A percentile compares a stretch with the other conserved stretches of the same genome.
These are phyloP conservation scores for Tricholoma flavovirens DNA, from an alignment of 768 basidiomycete species.

Conservation along the genomic window DNA sequence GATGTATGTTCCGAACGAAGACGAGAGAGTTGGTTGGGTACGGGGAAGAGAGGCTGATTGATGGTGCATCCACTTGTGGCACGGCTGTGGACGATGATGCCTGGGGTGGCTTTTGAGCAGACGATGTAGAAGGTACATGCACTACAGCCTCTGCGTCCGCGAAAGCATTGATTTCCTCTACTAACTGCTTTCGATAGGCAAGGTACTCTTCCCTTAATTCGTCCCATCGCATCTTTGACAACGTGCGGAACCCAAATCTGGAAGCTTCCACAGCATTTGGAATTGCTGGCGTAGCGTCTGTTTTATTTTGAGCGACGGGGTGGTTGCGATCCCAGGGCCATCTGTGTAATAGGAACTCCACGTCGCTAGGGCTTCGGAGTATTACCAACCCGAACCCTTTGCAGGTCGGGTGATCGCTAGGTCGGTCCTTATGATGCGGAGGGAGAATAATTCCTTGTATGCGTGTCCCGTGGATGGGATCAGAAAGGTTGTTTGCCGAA, in stretches of 20 bases:
- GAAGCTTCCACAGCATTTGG: slow-evolving; percentile 32
- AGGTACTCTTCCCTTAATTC: slow-evolving; percentile 63
- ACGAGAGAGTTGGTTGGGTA: slow-evolving; percentile 66
- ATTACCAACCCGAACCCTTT: slow-evolving; percentile 77
- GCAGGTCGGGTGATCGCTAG: slow-evolving; percentile 48
- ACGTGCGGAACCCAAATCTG: slow-evolving; percentile 54
- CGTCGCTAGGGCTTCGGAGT: slow-evolving; percentile 35
- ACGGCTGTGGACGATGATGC: slow-evolving; percentile 3
- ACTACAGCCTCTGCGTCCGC: slow-evolving; percentile 19
- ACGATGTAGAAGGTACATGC: background rate
- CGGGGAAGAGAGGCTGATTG: slow-evolving; percentile 26
- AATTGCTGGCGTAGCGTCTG: background rate
- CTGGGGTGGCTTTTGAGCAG: background rate
- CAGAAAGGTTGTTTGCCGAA: slow-evolving; percentile 7
- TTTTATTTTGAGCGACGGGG: background rate
- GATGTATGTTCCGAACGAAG: slow-evolving; percentile 64
- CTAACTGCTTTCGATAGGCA: slow-evolving; percentile 49
- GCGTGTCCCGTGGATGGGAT: slow-evolving; percentile 9
- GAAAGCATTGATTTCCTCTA: slow-evolving; percentile 38
- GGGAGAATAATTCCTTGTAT: slow-evolving; percentile 56
- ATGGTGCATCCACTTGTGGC: background rate
- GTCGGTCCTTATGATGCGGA: slow-evolving; percentile 57
- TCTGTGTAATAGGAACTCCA: slow-evolving; percentile 32
- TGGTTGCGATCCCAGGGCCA: slow-evolving; percentile 63
- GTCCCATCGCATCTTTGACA: slow-evolving; percentile 59